Conservation (phyloP, 306 rosid genomes). For the Notholithocarpus densiflorus region DNA sequence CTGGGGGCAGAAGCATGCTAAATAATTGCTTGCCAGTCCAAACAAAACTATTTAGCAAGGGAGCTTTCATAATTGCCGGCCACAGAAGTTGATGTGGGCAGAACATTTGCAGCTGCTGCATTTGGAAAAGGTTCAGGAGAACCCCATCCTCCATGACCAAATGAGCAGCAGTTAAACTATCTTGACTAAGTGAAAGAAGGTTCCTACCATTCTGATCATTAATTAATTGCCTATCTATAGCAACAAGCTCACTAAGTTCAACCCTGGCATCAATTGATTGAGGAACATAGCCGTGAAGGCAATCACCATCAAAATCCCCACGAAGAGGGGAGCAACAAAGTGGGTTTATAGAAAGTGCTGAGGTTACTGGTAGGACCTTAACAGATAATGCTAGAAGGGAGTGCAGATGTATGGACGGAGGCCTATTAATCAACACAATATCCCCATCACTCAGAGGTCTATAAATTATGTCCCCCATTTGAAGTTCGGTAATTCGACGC, state of each 20-base stretch:
- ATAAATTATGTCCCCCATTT: slow-evolving; percentile 64
- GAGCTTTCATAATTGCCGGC: slow-evolving; percentile 64
- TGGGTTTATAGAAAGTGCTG: slow-evolving; percentile 79
- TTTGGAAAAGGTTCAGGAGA: slow-evolving; percentile 50
- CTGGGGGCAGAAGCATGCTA: slow-evolving; percentile 72
- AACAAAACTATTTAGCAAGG: slow-evolving; percentile 35
- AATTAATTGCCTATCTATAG: slow-evolving; percentile 69
- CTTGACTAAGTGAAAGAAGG: slow-evolving; percentile 83
- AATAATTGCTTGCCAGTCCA: slow-evolving; percentile 91
- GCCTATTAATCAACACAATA: slow-evolving; percentile 77
- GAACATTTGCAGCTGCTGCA: slow-evolving; percentile 84
- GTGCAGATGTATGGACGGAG: slow-evolving; percentile 96
- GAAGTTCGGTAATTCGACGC: slow-evolving; percentile 41
- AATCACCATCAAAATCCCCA: slow-evolving; percentile 98
- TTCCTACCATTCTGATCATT: slow-evolving; percentile 89
- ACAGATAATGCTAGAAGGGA: slow-evolving; percentile 67
- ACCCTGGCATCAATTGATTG: slow-evolving; percentile 72
- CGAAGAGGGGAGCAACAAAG: slow-evolving; percentile 90
- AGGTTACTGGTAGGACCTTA: slow-evolving; percentile 66
- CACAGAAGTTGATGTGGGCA: slow-evolving; percentile 28
- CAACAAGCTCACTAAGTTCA: slow-evolving; percentile 81
- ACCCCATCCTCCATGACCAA: slow-evolving; percentile 63
- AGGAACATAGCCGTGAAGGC: slow-evolving; percentile 92
- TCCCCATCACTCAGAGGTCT: slow-evolving; percentile 82
- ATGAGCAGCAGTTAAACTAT: slow-evolving; percentile 85